phyloP scores from a whole-genome alignment of 805 yeast species.

The Myxozyma neotropica region DNA sequence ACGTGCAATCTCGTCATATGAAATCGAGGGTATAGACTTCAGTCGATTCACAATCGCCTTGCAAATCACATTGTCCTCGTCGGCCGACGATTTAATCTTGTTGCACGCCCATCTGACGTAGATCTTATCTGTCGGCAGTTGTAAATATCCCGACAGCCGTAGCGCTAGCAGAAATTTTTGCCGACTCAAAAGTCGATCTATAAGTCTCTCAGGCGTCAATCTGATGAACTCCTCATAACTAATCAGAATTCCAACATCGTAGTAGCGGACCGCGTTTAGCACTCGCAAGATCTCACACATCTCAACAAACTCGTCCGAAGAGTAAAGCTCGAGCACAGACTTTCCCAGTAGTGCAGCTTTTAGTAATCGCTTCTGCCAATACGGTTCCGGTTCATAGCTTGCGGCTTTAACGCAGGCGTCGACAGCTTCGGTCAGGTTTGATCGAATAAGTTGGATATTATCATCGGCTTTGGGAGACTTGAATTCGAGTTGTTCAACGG shows the following conservation, averaged over 20 bases:
- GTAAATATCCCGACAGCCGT: slow-evolving; percentile 57
- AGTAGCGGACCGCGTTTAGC: slow-evolving; percentile 66
- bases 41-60: slow-evolving; percentile 54
- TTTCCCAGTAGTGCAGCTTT: slow-evolving; percentile 89
- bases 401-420: slow-evolving; percentile 74
- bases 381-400: slow-evolving; percentile 70
- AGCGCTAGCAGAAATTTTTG: slow-evolving; percentile 64
- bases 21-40: slow-evolving; percentile 47
- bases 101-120: slow-evolving; percentile 80
- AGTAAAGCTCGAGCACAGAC: slow-evolving; percentile 54
- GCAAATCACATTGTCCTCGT: slow-evolving; percentile 62
- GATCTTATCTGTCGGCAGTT: slow-evolving; percentile 53
- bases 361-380: slow-evolving; percentile 77
- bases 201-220: slow-evolving; percentile 59
- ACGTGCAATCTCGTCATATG: slow-evolving; percentile 61
- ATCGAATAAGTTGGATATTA: slow-evolving; percentile 60
- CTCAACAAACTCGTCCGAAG: slow-evolving; percentile 63
- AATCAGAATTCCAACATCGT: slow-evolving; percentile 67
- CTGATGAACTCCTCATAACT: slow-evolving; percentile 57
- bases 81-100: slow-evolving; percentile 53
- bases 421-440: slow-evolving; percentile 61
- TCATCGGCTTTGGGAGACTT: slow-evolving; percentile 83
- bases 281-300: slow-evolving; percentile 64
- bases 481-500: slow-evolving; percentile 63
- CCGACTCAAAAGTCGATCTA: slow-evolving; percentile 60